These are phyloP conservation scores for Penicillium capsulatum DNA, from an alignment of 2,329 filamentous ascomycete species.

Conservation along the genomic window DNA sequence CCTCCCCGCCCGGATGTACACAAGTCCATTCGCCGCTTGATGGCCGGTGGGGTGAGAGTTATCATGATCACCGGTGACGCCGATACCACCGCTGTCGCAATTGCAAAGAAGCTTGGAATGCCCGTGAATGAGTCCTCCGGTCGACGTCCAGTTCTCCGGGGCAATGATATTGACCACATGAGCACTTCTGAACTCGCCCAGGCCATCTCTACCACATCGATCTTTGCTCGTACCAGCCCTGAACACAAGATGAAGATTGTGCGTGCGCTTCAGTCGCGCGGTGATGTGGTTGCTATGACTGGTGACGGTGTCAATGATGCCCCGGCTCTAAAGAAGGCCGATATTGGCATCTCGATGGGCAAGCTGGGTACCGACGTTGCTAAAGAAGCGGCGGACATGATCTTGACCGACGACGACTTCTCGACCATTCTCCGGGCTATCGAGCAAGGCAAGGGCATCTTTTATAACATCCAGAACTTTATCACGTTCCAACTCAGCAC, in stretches of 20 bases:
- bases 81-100: slow-evolving; percentile 88
- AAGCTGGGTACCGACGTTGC: slow-evolving; percentile 92
- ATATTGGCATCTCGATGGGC: slow-evolving; percentile 98
- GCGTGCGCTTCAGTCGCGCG: slow-evolving; percentile 79
- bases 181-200: slow-evolving; percentile 76
- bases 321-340: slow-evolving; percentile 90
- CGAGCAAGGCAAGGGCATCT: slow-evolving; percentile 98
- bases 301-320: slow-evolving; percentile 98
- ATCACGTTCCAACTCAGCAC: slow-evolving; percentile 97
- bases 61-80: slow-evolving; percentile 99
- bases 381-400: slow-evolving; percentile 89
- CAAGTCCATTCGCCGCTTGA: slow-evolving; percentile 79
- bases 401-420: slow-evolving; percentile 84
- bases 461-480: slow-evolving; percentile 99
- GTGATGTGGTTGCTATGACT: slow-evolving; percentile 98
- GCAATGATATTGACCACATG: slow-evolving; percentile 92
- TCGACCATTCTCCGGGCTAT: slow-evolving; percentile 89
- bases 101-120: slow-evolving; percentile 95
- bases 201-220: slow-evolving; percentile 81
- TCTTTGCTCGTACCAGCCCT: slow-evolving; percentile 93
- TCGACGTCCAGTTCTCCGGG: slow-evolving; percentile 66
- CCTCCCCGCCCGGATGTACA: slow-evolving; percentile 87
- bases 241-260: slow-evolving; percentile 99
- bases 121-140: slow-evolving; percentile 59
- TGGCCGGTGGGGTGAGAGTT: slow-evolving; percentile 91